Base-by-base conservation (phyloP, 208 protist genomes). In the Kentomonas sorsogonicus region DNA sequence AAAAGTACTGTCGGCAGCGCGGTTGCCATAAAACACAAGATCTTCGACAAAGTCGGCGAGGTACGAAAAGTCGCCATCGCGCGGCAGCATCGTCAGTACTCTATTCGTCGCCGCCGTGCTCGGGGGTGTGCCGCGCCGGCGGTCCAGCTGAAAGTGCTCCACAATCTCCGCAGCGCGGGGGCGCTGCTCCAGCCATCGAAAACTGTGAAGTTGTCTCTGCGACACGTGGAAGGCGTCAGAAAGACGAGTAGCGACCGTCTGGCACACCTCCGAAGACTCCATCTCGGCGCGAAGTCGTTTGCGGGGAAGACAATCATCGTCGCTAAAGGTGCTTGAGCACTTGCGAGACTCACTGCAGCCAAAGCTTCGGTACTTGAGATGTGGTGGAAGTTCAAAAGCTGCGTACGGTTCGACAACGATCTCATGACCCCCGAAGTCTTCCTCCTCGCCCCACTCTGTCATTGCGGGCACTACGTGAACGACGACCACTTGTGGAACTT, bases 141-240 rank as follows among this genome's bases (percentile, higher is more conserved):
- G 66, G 38, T 93, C 85, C 20, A 89, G 52, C 5, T 67, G 69
- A 70, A 93, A 86, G 23, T 81, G 72, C 11, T 72, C 60, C 1
- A 67, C 18, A 46, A 93, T 83, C 16, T 89, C 81, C 15, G 74
- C 73, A 10, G 72, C 69, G 0, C 50, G 39, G 20, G 69, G 66
- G 0, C 63, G 61, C 44, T 82, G 69, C 36, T 66, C 59, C 0
- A 89, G 70, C 81, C 80, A 93, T 23, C 71, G 71, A 27, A 86
- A 78, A 1, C 81, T 89, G 2, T 77, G 70, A 33, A 79, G 62
- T 41, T 78, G 80, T 13, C 81, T 75, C 34, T 72, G 67, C 31
- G 85, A 67, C 41, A 83, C 58, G 10, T 74, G 74, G 25, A 93
- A 79, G 66, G 73, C 58, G 63, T 74, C 70, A 0, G 45, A 43